Evolutionary conservation across 2,329 filamentous ascomycete genomes (phyloP).

Genomic region (Epicoccum nigrum): DNA sequence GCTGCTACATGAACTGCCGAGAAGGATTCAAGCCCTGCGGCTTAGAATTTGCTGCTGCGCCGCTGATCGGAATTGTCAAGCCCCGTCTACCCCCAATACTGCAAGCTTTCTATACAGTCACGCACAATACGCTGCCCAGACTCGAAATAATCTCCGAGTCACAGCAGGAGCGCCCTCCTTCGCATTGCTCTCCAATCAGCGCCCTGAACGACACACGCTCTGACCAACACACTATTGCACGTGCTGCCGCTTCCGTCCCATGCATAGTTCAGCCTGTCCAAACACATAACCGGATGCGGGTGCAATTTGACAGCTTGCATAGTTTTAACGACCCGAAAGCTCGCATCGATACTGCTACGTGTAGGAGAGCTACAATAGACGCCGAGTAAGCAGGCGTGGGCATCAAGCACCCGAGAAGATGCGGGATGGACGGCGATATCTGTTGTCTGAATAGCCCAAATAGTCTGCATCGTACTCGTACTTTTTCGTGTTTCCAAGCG

Average conservation of each 20-base stretch:
- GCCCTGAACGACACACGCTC: neutral
- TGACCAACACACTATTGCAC: slow-evolving; percentile 1
- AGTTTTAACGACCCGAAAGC: too few relatives aligned
- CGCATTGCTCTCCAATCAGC: slow-evolving; percentile 20
- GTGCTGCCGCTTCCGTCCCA: neutral
- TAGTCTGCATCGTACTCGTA: too few relatives aligned
- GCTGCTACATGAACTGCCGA: neutral
- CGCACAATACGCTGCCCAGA: slow-evolving; percentile 1
- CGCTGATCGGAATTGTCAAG: slow-evolving; percentile 1
- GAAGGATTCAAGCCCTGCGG: neutral
- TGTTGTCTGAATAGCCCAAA: too few relatives aligned
- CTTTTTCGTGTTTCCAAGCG: too few relatives aligned
- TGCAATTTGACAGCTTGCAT: too few relatives aligned
- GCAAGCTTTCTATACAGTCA: slow-evolving; percentile 1
- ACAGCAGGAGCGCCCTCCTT: slow-evolving; percentile 21
- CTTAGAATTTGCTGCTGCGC: neutral
- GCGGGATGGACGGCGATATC: too few relatives aligned
- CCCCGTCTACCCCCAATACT: neutral
- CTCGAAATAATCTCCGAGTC: slow-evolving; percentile 31
- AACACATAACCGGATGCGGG: too few relatives aligned
- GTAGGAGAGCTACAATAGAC: too few relatives aligned
- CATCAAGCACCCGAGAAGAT: too few relatives aligned
- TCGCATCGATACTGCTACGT: too few relatives aligned
- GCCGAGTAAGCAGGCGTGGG: too few relatives aligned
- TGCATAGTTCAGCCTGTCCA: neutral